Base-by-base conservation (phyloP, 495 filamentous ascomycete genomes). In the Penicillium dipodomyicola region DNA sequence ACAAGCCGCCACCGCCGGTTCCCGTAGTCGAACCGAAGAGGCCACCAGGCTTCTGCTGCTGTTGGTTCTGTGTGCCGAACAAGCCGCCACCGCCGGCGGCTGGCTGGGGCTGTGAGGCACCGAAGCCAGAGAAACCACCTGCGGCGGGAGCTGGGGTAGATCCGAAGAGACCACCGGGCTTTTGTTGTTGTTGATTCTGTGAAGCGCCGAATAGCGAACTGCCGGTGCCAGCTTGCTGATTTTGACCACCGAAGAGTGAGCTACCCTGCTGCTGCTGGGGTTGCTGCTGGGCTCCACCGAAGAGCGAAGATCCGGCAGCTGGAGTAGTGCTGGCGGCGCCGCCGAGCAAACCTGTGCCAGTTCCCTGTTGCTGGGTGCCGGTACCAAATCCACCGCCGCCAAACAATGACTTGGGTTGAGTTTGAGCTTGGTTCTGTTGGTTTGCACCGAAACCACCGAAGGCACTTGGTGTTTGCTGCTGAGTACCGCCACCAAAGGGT, bases 321-420 rank as follows among this genome's bases (percentile, higher is more conserved):
- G 53, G 50, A 32, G 50, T 72, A 58, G 51, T 69, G 44, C 51
- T 69, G 55, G 57, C 62, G 59, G 53, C 48, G 49, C 66, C 68
- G 43, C 77, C 75, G 49, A 84, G 84, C 10, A 82, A 66, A 47
- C 74, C 65, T 45, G 68, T 67, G 30, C 66, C 66, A 19, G 64
- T 62, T 15, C 57, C 40, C 41, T 72, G 70, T 60, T 79, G 76
- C 49, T 78, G 77, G 11, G 53, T 70, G 52, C 64, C 71, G 9
- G 65, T 41, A 30, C 72, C 71, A 33, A 79, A 73, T 14, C 56
- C 68, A 51, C 59, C 65, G 45, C 75, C 74, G 48, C 59, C 69
- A 48, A 79, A 78, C 9, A 77, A 39, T 23, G 69, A 69, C 59
- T 77, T 77, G 22, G 64, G 68, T 58, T 80, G 80, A 46, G 67